Percentiles rank a stretch among this genome's conserved stretches.
Evolutionary conservation across 352 stramenopile genomes (phyloP).

Genomic region (Saprolegnia parasitica): DNA sequence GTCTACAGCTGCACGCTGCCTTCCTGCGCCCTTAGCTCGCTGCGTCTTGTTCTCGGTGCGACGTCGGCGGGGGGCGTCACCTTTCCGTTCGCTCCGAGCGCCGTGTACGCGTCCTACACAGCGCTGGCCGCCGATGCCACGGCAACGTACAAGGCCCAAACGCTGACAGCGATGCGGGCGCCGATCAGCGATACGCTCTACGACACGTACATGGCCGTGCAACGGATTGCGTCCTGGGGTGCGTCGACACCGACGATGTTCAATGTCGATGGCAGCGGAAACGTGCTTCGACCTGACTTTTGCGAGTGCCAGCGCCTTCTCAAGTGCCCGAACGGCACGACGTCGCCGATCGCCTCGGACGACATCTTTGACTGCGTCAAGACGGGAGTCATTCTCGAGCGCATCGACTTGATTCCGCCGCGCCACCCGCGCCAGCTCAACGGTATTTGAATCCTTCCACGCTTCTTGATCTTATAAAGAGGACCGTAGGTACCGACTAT

Average conservation of each 20-base stretch:
- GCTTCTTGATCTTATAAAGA: no score
- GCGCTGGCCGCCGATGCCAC: constrained; percentile 60
- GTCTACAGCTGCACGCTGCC: constrained; percentile 91
- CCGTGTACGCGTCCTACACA: constrained; percentile 64
- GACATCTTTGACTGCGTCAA: constrained; percentile 88
- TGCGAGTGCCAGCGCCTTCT: constrained; percentile 91
- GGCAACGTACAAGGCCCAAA: constrained; percentile 38
- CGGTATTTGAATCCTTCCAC: constrained; percentile 28
- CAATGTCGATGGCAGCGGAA: background rate
- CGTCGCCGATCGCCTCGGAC: constrained; percentile 49
- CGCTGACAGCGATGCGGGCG: constrained; percentile 33
- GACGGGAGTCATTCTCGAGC: constrained; percentile 79
- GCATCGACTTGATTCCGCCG: constrained; percentile 77
- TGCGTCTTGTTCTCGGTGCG: constrained; percentile 28
- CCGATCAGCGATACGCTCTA: constrained; percentile 62
- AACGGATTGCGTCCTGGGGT: constrained; percentile 73
- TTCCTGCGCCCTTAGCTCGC: constrained; percentile 31
- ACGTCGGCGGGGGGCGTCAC: constrained; percentile 35
- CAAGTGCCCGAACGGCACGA: constrained; percentile 94
- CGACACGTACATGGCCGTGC: constrained; percentile 85
- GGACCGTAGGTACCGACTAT: constrained; percentile 43
- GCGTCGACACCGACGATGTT: background rate
- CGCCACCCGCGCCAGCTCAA: constrained; percentile 46
- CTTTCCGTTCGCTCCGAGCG: constrained; percentile 58
- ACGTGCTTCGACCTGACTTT: constrained; percentile 82